Evolutionary conservation across 1,139 yeast species (phyloP).

Genomic region (Lodderomyces margitis): DNA sequence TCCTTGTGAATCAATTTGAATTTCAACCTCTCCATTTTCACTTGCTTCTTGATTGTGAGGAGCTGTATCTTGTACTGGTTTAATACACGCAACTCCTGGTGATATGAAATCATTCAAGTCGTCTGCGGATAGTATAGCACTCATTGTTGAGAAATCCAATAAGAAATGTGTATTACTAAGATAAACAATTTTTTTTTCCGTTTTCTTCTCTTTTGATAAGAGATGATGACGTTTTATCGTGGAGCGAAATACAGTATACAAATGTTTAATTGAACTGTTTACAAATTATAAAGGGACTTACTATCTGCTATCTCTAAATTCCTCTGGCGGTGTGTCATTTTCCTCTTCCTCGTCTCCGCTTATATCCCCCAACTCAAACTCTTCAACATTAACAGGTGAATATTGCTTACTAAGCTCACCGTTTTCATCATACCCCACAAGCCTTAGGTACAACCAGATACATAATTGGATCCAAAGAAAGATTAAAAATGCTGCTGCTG

Average conservation of each 20-base stretch:
- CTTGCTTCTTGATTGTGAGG: constrained; percentile 4
- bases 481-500: constrained; percentile 72
- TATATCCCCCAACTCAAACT: constrained; percentile 36
- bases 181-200: neutral
- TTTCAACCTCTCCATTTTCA: constrained; percentile 49
- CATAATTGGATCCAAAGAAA: constrained; percentile 63
- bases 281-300: too few relatives aligned
- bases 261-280: too few relatives aligned
- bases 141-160: constrained; percentile 46
- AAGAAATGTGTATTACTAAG: constrained; percentile 4
- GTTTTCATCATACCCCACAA: constrained; percentile 47
- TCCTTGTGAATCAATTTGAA: constrained; percentile 66
- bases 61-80: constrained; percentile 35
- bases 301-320: constrained; percentile 3
- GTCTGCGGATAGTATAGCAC: constrained; percentile 82
- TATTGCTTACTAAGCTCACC: constrained; percentile 25
- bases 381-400: constrained; percentile 22
- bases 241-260: too few relatives aligned
- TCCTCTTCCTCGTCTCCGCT: constrained; percentile 23
- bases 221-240: neutral
- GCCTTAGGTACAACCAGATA: constrained; percentile 54
- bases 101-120: constrained; percentile 92
- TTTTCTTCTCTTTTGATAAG: constrained; percentile 1
- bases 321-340: constrained; percentile 1
- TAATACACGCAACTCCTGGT: constrained; percentile 93